These are phyloP conservation scores for Mesembryanthemum crystallinum DNA, from an alignment of 148 eudicot species.

Conservation along the genomic window DNA sequence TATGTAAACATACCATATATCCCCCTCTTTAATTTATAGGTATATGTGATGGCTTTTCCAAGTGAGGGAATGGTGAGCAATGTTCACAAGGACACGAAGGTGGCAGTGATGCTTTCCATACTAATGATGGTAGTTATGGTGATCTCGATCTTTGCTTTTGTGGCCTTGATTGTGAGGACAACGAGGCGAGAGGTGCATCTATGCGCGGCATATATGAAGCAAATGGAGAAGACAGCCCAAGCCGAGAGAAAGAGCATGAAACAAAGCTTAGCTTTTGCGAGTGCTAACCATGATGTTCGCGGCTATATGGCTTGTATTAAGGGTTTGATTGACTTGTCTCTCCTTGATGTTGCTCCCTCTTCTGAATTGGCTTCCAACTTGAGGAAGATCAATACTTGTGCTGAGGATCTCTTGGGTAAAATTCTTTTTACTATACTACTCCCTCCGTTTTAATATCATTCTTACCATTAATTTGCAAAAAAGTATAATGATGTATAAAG, in stretches of 20 bases:
- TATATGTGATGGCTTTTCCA: constrained; percentile 44
- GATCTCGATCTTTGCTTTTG: constrained; percentile 24
- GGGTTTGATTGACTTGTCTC: constrained; percentile 45
- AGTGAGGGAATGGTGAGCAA: constrained; percentile 17
- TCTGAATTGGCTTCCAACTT: constrained; percentile 52
- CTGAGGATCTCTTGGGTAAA: constrained; percentile 62
- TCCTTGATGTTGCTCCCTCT: constrained; percentile 28
- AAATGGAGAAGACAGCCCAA: constrained; percentile 64
- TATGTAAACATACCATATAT: no score
- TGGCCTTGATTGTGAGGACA: constrained; percentile 29
- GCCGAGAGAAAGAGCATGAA: constrained; percentile 62
- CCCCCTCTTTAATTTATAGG: no score
- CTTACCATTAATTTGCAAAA: no score
- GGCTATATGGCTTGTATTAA: constrained; percentile 58
- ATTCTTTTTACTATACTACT: no score
- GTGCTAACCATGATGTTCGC: constrained; percentile 76
- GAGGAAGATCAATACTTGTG: constrained; percentile 41
- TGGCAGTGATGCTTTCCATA: constrained; percentile 33
- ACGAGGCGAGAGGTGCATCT: constrained; percentile 43
- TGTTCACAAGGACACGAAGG: constrained; percentile 25
- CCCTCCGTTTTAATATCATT: no score
- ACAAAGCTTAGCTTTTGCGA: constrained; percentile 61
- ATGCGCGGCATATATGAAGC: constrained; percentile 49
- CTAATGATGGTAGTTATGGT: constrained; percentile 25
- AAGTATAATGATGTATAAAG: no score